Evolutionary conservation across 2,329 filamentous ascomycete species (phyloP), one percentile per base, ranked within the genome.

Genomic region (Graphilbum fragrans): DNA sequence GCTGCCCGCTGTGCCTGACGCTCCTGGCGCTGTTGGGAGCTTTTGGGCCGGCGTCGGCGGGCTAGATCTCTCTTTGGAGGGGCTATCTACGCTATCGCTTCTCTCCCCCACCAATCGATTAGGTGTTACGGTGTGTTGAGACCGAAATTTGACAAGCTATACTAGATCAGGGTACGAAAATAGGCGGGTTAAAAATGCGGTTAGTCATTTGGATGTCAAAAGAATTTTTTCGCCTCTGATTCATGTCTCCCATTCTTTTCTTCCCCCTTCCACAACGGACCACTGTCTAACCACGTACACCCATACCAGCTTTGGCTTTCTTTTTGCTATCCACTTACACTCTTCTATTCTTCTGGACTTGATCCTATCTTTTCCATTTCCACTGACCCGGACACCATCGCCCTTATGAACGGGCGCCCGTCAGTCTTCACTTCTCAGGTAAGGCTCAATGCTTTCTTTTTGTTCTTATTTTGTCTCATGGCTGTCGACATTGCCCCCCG

Each of bases 401-500:
- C 78, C 72, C 80, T 80, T 82, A 87, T 87, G 82, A 82, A 80
- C 81, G 81, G 81, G 72, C 80, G 80, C 74, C 72, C 75, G 67
- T 86, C 83, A 65, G 74, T 81, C 64, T 88, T 86, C 72, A 88
- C 83, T 69, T 88, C 82, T 67, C 83, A 88, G 78, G 82, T 86
- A 80, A 16, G 31, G 10, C 19, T 22, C 20, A 19, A 2, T 12
- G 71, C 63, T 25, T 16, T 35, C 32, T 19, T 18, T 21, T 39
- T 38, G 6, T 32, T n/a, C 14, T 19, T 25, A 21, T 35, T 9
- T 16, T 31, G 12, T 33, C 9, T 21, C 29, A 32, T 32, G 7
- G 5, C 12, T 25, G 21, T 37, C 14, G 25, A 12, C 12, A 17
- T 21, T 39, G 23, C 29, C 7, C 20, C 35, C 25, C n/a, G n/a